These are phyloP conservation scores for Aspergillus uvarum DNA, from an alignment of 2,329 filamentous ascomycete species.

Conservation along the genomic window DNA sequence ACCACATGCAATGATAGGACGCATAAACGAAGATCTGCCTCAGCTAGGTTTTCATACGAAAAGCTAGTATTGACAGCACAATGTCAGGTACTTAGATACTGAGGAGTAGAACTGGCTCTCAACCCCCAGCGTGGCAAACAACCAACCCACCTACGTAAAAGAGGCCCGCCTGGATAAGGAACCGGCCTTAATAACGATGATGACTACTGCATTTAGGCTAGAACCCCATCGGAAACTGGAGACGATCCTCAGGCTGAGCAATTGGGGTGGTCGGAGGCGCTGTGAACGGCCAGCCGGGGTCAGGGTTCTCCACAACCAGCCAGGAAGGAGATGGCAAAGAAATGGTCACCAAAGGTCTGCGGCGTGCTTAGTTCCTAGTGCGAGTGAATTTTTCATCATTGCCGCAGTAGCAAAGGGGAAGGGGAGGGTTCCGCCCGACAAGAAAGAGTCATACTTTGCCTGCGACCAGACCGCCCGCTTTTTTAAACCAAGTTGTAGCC, in stretches of 20 bases:
- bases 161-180: background rate
- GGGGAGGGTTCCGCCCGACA: conserved; percentile 2
- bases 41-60: background rate
- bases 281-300: conserved; percentile 10
- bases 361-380: conserved; percentile 8
- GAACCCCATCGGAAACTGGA: conserved; percentile 12
- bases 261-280: conserved; percentile 19
- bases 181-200: conserved; percentile 15
- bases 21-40: conserved; percentile 7
- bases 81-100: background rate
- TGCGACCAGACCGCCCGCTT: conserved; percentile 30
- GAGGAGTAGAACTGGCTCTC: background rate
- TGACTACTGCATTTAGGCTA: conserved; percentile 12
- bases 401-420: conserved; percentile 18
- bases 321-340: conserved; percentile 10
- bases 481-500: conserved; percentile 22
- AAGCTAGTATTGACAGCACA: background rate
- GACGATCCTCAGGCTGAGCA: conserved; percentile 16
- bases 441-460: conserved; percentile 16
- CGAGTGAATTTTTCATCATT: conserved; percentile 30
- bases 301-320: conserved; percentile 22
- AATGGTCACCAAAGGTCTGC: conserved; percentile 7
- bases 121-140: conserved; percentile 1
- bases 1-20: conserved; percentile 2
- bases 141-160: background rate